A percentile compares a stretch with the other conserved stretches of the same genome.
Evolutionary conservation across 306 rosid species (phyloP).

Genomic region (Chamaecrista fasciculata): DNA sequence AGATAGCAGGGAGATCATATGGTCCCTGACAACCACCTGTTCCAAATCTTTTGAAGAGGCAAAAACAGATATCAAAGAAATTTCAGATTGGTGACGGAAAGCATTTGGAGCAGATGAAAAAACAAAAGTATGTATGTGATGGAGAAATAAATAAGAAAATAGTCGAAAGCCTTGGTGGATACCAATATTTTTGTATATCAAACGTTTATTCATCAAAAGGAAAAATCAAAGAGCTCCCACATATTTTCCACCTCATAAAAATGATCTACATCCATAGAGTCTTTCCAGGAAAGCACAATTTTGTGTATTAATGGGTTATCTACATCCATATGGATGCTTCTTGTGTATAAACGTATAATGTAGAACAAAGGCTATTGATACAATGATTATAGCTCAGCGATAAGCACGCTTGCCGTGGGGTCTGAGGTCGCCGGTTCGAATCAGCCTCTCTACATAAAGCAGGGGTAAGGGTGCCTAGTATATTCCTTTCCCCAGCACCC

Average conservation of each 20-base stretch:
- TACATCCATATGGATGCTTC: not conserved
- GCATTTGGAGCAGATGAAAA: not conserved
- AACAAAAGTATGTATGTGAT: not conserved
- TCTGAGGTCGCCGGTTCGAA: no score
- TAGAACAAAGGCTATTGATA: conserved; percentile 11
- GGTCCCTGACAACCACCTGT: conserved; percentile 2
- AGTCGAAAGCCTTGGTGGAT: not conserved
- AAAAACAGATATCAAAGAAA: not conserved
- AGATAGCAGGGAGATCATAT: not conserved
- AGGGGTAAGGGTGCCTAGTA: no score
- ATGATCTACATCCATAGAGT: not conserved
- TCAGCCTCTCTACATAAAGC: no score
- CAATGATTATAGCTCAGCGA: not conserved
- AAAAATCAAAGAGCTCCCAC: not conserved
- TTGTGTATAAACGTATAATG: not conserved
- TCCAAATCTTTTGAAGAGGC: not conserved
- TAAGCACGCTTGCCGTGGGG: no score
- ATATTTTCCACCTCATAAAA: not conserved
- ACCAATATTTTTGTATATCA: no score
- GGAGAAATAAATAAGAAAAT: not conserved
- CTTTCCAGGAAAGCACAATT: not conserved
- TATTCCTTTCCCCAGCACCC: no score
- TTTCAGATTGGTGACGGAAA: not conserved
- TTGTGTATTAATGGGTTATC: no score
- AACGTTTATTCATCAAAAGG: not conserved